Evolutionary conservation across 2,329 filamentous ascomycete species (phyloP).

Genomic region (Trichoderma sp.): DNA sequence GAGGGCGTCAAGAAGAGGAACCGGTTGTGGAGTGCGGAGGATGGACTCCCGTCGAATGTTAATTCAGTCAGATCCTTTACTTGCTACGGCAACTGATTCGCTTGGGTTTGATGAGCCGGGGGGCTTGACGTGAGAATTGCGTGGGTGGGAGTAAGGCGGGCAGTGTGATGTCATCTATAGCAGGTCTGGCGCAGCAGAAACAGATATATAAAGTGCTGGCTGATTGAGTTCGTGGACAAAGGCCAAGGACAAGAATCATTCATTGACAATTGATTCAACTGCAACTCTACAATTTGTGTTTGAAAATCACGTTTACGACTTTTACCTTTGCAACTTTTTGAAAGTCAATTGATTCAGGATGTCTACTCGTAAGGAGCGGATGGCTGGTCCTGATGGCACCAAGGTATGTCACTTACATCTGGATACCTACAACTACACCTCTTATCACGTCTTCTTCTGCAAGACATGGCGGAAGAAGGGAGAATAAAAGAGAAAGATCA

Average conservation of each 20-base stretch:
- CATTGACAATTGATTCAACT: no score
- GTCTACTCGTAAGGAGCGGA: slow-evolving; percentile 24
- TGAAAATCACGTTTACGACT: no score
- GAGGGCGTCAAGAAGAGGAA: no score
- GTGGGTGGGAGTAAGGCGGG: no score
- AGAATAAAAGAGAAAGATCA: neutral
- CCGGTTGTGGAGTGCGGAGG: no score
- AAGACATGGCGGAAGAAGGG: neutral
- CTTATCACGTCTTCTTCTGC: no score
- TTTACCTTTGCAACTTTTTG: no score
- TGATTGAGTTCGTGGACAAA: neutral
- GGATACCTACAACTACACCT: no score
- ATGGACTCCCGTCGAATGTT: no score
- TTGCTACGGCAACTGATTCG: neutral
- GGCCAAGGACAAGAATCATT: no score
- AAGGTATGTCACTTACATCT: slow-evolving; percentile 25
- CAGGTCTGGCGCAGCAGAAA: neutral
- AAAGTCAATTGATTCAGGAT: neutral
- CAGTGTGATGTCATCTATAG: slow-evolving; percentile 24
- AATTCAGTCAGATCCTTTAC: no score
- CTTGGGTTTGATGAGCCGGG: neutral
- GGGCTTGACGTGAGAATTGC: slow-evolving; percentile 3
- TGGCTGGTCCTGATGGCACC: slow-evolving; percentile 28
- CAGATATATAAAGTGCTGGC: neutral
- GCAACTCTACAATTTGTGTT: no score